Conservation (phyloP, 2,329 filamentous ascomycete species). For the Exophiala xenobiotica region DNA sequence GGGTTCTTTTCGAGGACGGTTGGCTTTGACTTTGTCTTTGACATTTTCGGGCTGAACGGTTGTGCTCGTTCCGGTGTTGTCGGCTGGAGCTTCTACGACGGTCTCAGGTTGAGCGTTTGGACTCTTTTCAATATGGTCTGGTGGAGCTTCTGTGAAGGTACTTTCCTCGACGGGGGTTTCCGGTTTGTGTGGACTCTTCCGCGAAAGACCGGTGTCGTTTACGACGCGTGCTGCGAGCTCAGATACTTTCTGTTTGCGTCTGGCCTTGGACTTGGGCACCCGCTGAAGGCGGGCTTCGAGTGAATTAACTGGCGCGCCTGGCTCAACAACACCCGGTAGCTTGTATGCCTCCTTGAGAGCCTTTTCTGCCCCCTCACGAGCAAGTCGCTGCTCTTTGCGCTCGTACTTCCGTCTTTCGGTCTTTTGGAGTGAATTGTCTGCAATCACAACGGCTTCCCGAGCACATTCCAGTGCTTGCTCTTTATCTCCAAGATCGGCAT, state of each 20-base stretch:
- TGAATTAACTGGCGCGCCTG: conserved; percentile 8
- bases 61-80: too few species aligned
- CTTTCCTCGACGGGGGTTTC: too few species aligned
- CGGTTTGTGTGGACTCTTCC: background rate
- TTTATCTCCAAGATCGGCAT: conserved; percentile 70
- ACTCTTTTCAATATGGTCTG: background rate
- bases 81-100: too few species aligned
- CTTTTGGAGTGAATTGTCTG: conserved; percentile 35
- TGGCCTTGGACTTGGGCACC: background rate
- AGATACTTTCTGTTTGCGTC: conserved; percentile 2
- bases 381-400: conserved; percentile 26
- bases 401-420: conserved; percentile 32
- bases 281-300: conserved; percentile 15
- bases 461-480: conserved; percentile 76
- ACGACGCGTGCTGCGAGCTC: background rate
- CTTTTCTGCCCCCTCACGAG: conserved; percentile 29
- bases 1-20: conserved; percentile 4
- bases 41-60: too few species aligned
- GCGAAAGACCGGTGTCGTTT: background rate
- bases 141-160: background rate
- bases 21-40: background rate
- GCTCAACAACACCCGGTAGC: conserved; percentile 15
- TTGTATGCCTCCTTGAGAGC: conserved; percentile 29
- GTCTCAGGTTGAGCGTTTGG: too few species aligned
- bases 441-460: conserved; percentile 69